Base-by-base conservation (phyloP, 2,329 filamentous ascomycete genomes). In the Arthrobotrys iridis region DNA sequence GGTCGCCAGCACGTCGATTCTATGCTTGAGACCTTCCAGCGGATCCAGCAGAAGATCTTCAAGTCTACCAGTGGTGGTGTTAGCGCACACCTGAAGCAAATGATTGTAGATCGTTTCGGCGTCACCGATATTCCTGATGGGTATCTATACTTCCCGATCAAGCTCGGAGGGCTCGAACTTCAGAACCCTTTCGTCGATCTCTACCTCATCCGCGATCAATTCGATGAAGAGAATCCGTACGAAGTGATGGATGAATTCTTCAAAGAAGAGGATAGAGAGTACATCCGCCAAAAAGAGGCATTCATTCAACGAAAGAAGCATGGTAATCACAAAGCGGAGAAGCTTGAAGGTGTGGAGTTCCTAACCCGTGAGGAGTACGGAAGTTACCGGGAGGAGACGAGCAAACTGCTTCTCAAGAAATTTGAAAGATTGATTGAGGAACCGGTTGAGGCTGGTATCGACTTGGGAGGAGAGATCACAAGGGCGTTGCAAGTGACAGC, bases 41-140 rank as follows among this genome's bases (percentile, higher is more conserved):
- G 83, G 28, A 87, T 88, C 60, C 87, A 88, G 77, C 81, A 81
- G 26, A 80, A 81, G 4, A 79, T 88, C 1, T 88, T 88, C 77
- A 80, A 82, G 2, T 79, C 81, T 7, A 78, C 81, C 2, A 77
- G 80, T 0, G 80, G 80, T 1, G 86, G 84, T 24, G 86, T 89
- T 0, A 85, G 85, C 0, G 84, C 85, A n/a, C 85, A 88, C 76
- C 83, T 90, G 0, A 87, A 88, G 60, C 80, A 82, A n/a, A 82
- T 83, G 11, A 86, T 90, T 13, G 77, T 82, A 2, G 79, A 84
- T 5, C 85, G 86, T 0, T 90, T 90, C 77, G 82, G 81, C 2
- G 82, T 85, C 30, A 70, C 77, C 0, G 77, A 85, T 24, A 80
- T 87, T 5, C 83, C 84, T 0, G 83, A 84, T 10, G 85, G 83